phyloP scores from a whole-genome alignment of 768 basidiomycete genomes.

The Crassisporium funariophilum region DNA sequence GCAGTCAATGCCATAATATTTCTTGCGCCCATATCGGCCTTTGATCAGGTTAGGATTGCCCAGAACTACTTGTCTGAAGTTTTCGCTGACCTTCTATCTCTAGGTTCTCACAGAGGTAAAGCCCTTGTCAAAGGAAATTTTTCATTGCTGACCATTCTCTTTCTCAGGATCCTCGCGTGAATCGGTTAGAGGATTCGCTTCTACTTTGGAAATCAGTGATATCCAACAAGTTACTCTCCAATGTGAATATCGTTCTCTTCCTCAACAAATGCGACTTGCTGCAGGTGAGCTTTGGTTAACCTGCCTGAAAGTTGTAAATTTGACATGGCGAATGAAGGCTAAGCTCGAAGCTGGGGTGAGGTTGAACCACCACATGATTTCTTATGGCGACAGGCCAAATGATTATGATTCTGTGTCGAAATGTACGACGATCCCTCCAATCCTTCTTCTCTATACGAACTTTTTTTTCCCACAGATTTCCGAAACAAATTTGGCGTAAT shows the following conservation, averaged over 20 bases:
- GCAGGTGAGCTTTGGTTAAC: slow-evolving; percentile 43
- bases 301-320: slow-evolving; percentile 4
- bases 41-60: slow-evolving; percentile 74
- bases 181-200: slow-evolving; percentile 80
- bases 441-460: slow-evolving; percentile 13
- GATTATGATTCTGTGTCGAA: slow-evolving; percentile 76
- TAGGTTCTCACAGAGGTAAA: slow-evolving; percentile 70
- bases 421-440: no score
- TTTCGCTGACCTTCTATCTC: slow-evolving; percentile 6
- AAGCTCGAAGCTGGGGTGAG: slow-evolving; percentile 80
- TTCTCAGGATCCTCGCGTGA: slow-evolving; percentile 67
- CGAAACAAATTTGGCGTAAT: slow-evolving; percentile 69
- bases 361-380: slow-evolving; percentile 66
- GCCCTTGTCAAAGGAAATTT: slow-evolving; percentile 10
- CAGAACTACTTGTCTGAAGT: no score
- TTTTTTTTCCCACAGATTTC: slow-evolving; percentile 55
- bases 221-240: slow-evolving; percentile 69
- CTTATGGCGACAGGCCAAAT: slow-evolving; percentile 75
- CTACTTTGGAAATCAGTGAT: slow-evolving; percentile 73
- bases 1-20: slow-evolving; percentile 87
- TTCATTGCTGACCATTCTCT: slow-evolving; percentile 8
- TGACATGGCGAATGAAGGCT: slow-evolving; percentile 40
- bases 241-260: slow-evolving; percentile 81
- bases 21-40: slow-evolving; percentile 84
- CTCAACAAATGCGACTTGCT: slow-evolving; percentile 82